A percentile compares a stretch with the other conserved stretches of the same genome.
These are phyloP conservation scores for Astrocystis sublimbata DNA, from an alignment of 495 filamentous ascomycete genomes.

Conservation along the genomic window DNA sequence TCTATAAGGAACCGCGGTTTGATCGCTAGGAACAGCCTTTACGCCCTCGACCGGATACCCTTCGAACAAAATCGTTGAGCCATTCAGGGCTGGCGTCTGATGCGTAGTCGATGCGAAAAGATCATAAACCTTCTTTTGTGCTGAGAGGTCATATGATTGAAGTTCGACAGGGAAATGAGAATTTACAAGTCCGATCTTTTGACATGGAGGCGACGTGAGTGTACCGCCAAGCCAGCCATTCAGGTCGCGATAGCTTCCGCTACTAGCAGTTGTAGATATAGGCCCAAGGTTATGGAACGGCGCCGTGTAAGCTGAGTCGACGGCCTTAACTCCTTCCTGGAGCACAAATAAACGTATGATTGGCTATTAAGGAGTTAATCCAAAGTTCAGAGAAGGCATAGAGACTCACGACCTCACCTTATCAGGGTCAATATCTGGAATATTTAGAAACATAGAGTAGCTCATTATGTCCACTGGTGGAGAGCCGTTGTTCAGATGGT, in stretches of 20 bases:
- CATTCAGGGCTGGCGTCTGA: conserved; percentile 24
- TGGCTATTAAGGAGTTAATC: too few relatives aligned
- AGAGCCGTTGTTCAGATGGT: conserved; percentile 40
- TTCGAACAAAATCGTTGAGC: conserved; percentile 57
- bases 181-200: conserved; percentile 43
- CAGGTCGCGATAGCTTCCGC: conserved; percentile 44
- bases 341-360: conserved; percentile 45
- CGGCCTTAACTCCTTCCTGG: conserved; percentile 43
- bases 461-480: conserved; percentile 44
- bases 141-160: conserved; percentile 41
- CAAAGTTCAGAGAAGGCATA: too few relatives aligned
- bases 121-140: conserved; percentile 43
- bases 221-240: conserved; percentile 41
- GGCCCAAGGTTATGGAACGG: conserved; percentile 47
- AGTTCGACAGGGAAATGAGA: conserved; percentile 52
- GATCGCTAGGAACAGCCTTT: conserved; percentile 33
- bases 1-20: conserved; percentile 42
- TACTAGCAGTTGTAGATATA: conserved; percentile 23
- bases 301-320: conserved; percentile 40
- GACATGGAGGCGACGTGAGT: conserved; percentile 35
- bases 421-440: conserved; percentile 35
- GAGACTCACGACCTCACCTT: conserved; percentile 18
- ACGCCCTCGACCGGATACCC: conserved; percentile 55
- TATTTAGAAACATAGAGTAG: conserved; percentile 48
- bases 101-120: conserved; percentile 39